phyloP scores from a whole-genome alignment of 805 yeast genomes.

The Candida parachauliodes region DNA sequence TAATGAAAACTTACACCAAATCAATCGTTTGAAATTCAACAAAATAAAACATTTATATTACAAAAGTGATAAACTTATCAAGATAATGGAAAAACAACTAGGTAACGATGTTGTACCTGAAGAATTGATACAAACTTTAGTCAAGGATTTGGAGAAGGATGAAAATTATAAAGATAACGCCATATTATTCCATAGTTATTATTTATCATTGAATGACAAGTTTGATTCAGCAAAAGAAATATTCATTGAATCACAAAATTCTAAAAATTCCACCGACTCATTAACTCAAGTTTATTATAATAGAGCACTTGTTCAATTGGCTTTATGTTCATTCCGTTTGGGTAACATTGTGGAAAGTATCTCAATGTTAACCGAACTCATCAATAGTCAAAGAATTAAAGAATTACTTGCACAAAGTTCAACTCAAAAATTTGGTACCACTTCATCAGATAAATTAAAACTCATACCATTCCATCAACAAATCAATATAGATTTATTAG shows the following conservation, averaged over 20 bases:
- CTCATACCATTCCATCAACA: constrained; percentile 97
- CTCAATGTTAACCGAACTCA: constrained; percentile 82
- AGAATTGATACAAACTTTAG: constrained; percentile 60
- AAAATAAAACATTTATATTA: constrained; percentile 91
- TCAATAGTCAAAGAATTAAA: constrained; percentile 79
- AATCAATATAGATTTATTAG: constrained; percentile 90
- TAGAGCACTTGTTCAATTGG: constrained; percentile 93
- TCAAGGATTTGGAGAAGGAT: constrained; percentile 64
- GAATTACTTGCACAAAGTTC: constrained; percentile 93
- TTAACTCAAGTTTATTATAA: constrained; percentile 87
- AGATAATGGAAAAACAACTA: constrained; percentile 51
- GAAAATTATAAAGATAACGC: constrained; percentile 78
- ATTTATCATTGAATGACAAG: constrained; percentile 83
- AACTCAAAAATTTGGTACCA: constrained; percentile 60
- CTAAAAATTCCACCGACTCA: constrained; percentile 82
- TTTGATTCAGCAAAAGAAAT: constrained; percentile 84
- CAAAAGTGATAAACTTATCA: constrained; percentile 77
- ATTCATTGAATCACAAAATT: constrained; percentile 77
- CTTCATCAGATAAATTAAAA: constrained; percentile 70
- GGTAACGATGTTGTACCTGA: constrained; percentile 44
- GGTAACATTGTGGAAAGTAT: constrained; percentile 85
- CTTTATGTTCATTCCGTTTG: constrained; percentile 89
- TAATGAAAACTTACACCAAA: constrained; percentile 47
- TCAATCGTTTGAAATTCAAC: constrained; percentile 72
- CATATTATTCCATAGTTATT: constrained; percentile 79